phyloP scores from a whole-genome alignment of 2,329 filamentous ascomycete genomes.

The Exserohilum turcica region DNA sequence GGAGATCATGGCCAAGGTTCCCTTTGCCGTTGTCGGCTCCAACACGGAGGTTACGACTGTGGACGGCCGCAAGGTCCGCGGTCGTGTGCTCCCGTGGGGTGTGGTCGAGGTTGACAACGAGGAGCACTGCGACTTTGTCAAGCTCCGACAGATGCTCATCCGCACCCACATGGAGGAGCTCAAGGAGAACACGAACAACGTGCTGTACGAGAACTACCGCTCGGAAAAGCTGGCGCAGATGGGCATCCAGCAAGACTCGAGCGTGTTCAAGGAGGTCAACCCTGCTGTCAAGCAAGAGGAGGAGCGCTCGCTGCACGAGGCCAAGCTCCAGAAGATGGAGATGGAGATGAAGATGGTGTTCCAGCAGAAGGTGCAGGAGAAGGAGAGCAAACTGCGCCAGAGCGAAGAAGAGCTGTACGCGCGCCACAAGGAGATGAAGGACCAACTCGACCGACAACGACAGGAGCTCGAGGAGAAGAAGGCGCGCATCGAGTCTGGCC shows the following conservation, averaged over 20 bases:
- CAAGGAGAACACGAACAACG: conserved; percentile 99
- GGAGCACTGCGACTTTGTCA: conserved; percentile 99
- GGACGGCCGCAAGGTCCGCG: conserved; percentile 93
- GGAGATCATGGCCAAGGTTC: conserved; percentile 99
- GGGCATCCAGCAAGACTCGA: conserved; percentile 98
- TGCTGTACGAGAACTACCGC: conserved; percentile 98
- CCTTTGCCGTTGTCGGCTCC: conserved; percentile 96
- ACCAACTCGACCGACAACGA: conserved; percentile 94
- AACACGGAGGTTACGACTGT: conserved; percentile 90
- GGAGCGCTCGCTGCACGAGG: conserved; percentile 95
- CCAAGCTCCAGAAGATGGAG: conserved; percentile 99
- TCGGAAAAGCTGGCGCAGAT: conserved; percentile 98
- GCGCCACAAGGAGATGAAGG: conserved; percentile 99
- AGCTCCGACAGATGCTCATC: conserved; percentile 99
- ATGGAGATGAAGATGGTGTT: conserved; percentile 99
- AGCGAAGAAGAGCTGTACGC: conserved; percentile 99
- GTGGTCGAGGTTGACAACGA: conserved; percentile 99
- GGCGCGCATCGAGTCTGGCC: conserved; percentile 87
- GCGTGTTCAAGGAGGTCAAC: conserved; percentile 99
- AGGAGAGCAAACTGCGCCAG: conserved; percentile 99
- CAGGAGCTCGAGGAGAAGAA: conserved; percentile 99
- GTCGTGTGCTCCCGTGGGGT: conserved; percentile 96
- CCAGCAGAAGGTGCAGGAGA: conserved; percentile 99
- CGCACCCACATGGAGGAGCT: conserved; percentile 99
- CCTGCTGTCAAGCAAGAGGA: conserved; percentile 99